These are phyloP conservation scores for Plasmodium blacklocki DNA, from an alignment of 169 alveolate genomes.

Conservation along the genomic window DNA sequence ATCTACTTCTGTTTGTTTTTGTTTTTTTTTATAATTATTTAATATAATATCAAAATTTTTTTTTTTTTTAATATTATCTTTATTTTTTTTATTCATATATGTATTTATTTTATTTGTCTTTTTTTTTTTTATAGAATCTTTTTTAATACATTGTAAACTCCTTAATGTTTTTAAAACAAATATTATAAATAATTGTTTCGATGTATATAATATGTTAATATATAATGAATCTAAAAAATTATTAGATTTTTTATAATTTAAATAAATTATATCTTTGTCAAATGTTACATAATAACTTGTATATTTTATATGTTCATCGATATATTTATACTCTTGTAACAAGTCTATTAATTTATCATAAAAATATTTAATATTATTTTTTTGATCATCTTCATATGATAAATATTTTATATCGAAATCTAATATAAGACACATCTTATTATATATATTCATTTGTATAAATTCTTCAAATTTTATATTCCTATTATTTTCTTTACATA, in stretches of 20 bases:
- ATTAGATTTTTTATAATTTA: conserved; percentile 16
- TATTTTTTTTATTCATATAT: no score
- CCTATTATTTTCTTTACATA: conserved; percentile 51
- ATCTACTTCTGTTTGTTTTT: conserved; percentile 20
- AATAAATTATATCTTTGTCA: conserved; percentile 29
- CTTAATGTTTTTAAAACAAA: conserved; percentile 35
- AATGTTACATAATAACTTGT: conserved; percentile 20
- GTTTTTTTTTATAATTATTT: neutral
- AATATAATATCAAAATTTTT: neutral
- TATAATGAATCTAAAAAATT: conserved; percentile 27
- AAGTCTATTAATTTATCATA: conserved; percentile 23
- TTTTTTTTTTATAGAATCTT: neutral
- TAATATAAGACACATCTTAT: conserved; percentile 20
- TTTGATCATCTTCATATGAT: conserved; percentile 27
- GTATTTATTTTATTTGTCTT: neutral
- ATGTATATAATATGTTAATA: conserved; percentile 31
- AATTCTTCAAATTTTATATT: conserved; percentile 63
- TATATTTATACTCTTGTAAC: conserved; percentile 12
- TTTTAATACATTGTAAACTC: conserved; percentile 11
- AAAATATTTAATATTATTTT: conserved; percentile 36
- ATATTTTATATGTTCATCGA: conserved; percentile 34
- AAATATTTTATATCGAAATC: conserved; percentile 59
- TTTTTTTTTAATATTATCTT: neutral
- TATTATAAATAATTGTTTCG: conserved; percentile 40
- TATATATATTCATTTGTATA: conserved; percentile 49